phyloP scores from a whole-genome alignment of 2,329 filamentous ascomycete genomes.

The Davidsoniella neocaledoniae region DNA sequence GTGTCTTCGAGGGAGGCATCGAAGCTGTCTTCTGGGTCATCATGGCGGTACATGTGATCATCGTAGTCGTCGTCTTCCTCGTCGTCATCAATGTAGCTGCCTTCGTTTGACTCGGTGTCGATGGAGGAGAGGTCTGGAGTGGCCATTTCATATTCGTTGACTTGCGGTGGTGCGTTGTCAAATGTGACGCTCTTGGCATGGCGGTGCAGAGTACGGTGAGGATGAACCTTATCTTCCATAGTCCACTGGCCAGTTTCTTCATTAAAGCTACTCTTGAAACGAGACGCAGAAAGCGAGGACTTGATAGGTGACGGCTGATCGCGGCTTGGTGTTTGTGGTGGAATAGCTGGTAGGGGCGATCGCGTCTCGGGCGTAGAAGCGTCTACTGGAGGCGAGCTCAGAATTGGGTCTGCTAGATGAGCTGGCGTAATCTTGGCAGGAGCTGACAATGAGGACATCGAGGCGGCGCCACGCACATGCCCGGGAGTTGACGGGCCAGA shows the following conservation, averaged over 20 bases:
- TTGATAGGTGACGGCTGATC: slow-evolving; percentile 68
- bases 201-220: slow-evolving; percentile 54
- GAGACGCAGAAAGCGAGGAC: slow-evolving; percentile 60
- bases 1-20: slow-evolving; percentile 90
- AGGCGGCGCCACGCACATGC: slow-evolving; percentile 14
- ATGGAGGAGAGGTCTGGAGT: slow-evolving; percentile 91
- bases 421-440: not conserved
- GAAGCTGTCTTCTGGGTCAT: slow-evolving; percentile 64
- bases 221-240: slow-evolving; percentile 44
- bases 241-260: slow-evolving; percentile 52
- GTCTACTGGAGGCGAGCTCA: slow-evolving; percentile 6
- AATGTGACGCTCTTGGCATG: slow-evolving; percentile 97
- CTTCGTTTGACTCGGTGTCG: slow-evolving; percentile 76
- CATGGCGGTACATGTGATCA: slow-evolving; percentile 33
- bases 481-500: slow-evolving; percentile 10
- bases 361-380: slow-evolving; percentile 9
- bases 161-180: slow-evolving; percentile 76
- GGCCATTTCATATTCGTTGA: slow-evolving; percentile 97
- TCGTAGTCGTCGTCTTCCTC: slow-evolving; percentile 57
- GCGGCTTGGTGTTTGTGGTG: slow-evolving; percentile 43
- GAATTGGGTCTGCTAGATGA: slow-evolving; percentile 3
- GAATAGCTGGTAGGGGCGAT: slow-evolving; percentile 15
- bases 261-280: slow-evolving; percentile 53
- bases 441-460: slow-evolving; percentile 14
- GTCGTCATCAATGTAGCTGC: slow-evolving; percentile 77